These are phyloP conservation scores for Monosporascus sp. DNA, from an alignment of 2,329 filamentous ascomycete species.

Conservation along the genomic window DNA sequence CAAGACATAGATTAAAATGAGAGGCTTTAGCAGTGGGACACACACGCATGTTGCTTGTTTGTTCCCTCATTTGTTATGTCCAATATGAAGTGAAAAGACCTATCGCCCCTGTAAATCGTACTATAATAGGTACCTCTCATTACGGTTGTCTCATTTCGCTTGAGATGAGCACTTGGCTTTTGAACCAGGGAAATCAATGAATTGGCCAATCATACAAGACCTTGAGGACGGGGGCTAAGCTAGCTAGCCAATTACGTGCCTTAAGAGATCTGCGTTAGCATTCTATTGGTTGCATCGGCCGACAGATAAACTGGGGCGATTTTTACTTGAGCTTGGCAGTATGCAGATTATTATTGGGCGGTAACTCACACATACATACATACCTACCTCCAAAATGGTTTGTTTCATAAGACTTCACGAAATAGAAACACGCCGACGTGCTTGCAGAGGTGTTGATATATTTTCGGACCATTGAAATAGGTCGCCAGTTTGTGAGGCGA, in stretches of 20 bases:
- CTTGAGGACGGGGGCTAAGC: background rate
- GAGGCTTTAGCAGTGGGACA: background rate
- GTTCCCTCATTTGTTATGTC: conserved; percentile 5
- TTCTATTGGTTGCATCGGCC: conserved; percentile 8
- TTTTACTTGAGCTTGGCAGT: background rate
- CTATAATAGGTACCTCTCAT: background rate
- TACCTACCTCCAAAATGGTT: too few relatives aligned
- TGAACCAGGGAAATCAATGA: conserved; percentile 10
- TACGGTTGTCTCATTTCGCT: conserved; percentile 21
- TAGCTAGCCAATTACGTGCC: background rate
- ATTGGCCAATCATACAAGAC: conserved; percentile 16
- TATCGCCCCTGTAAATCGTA: background rate
- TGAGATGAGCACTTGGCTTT: conserved; percentile 17
- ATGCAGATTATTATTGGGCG: background rate
- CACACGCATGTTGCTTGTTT: background rate
- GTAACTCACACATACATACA: background rate
- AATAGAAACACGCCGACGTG: too few relatives aligned
- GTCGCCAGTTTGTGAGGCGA: too few relatives aligned
- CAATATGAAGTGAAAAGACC: background rate
- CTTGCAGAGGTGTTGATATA: too few relatives aligned
- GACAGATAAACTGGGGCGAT: background rate
- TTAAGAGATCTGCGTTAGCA: conserved; percentile 5
- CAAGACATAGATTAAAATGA: background rate
- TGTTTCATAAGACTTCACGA: too few relatives aligned
- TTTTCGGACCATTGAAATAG: too few relatives aligned